These are phyloP conservation scores for Pistacia atlantica DNA, from an alignment of 345 rosid species.

Conservation along the genomic window DNA sequence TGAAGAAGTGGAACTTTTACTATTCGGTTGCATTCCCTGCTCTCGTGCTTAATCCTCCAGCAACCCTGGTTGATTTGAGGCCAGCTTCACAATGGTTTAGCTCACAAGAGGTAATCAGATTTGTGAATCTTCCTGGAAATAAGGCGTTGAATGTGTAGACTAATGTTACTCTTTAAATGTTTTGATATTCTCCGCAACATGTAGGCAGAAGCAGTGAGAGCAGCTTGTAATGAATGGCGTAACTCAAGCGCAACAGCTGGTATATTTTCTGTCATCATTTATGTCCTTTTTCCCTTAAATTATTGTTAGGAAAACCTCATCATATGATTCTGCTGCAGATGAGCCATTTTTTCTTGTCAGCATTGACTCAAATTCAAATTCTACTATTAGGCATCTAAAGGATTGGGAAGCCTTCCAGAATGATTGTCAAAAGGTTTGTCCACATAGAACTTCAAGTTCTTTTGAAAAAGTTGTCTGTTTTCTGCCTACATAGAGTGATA, in stretches of 20 bases:
- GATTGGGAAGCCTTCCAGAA: slow-evolving; percentile 67
- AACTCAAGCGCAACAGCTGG: slow-evolving; percentile 69
- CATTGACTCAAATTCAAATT: slow-evolving; percentile 56
- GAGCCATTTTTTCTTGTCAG: slow-evolving; percentile 84
- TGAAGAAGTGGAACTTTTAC: slow-evolving; percentile 86
- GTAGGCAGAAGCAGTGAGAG: slow-evolving; percentile 73
- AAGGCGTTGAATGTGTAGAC: background rate
- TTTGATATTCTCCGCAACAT: slow-evolving; percentile 9
- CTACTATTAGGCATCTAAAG: slow-evolving; percentile 62
- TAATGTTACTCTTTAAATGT: slow-evolving; percentile 6
- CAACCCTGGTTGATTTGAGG: slow-evolving; percentile 59
- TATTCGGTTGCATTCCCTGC: slow-evolving; percentile 95
- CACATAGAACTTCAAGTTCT: slow-evolving; percentile 7
- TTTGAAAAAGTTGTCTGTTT: slow-evolving; percentile 1
- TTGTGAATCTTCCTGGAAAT: slow-evolving; percentile 13
- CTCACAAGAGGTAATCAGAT: slow-evolving; percentile 55
- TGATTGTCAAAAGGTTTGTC: slow-evolving; percentile 72
- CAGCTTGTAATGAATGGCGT: slow-evolving; percentile 88
- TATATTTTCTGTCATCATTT: slow-evolving; percentile 21
- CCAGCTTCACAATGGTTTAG: slow-evolving; percentile 79
- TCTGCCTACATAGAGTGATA: slow-evolving; percentile 7
- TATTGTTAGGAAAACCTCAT: background rate
- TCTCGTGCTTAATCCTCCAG: slow-evolving; percentile 85
- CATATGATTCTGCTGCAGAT: slow-evolving; percentile 41
- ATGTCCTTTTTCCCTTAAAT: background rate